phyloP scores from a whole-genome alignment of 164 flowering plant genomes.

The Nelumbo lutea region DNA sequence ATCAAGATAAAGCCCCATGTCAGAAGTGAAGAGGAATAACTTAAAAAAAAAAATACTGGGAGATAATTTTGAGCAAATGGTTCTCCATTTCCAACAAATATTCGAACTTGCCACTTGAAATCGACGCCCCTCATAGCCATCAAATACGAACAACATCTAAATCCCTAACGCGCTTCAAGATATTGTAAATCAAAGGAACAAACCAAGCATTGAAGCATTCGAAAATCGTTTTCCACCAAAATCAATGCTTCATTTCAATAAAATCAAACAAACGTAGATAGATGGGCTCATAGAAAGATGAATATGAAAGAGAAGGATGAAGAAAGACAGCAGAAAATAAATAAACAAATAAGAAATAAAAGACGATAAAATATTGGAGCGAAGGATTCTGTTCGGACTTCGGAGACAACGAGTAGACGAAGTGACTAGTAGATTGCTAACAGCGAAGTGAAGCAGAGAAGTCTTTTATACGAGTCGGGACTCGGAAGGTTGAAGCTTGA shows the following conservation, averaged over 20 bases:
- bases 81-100: neutral
- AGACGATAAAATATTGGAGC: neutral
- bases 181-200: neutral
- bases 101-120: slow-evolving; percentile 69
- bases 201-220: neutral
- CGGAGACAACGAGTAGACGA: neutral
- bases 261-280: neutral
- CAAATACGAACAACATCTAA: slow-evolving; percentile 12
- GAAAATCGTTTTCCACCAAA: neutral
- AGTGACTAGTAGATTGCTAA: neutral
- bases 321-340: too few relatives aligned
- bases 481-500: neutral
- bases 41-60: neutral
- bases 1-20: neutral
- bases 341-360: too few relatives aligned
- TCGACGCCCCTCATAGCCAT: slow-evolving; percentile 85
- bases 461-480: neutral
- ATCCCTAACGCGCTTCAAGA: slow-evolving; percentile 12
- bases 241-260: neutral
- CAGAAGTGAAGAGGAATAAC: neutral
- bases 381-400: neutral
- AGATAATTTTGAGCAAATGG: neutral
- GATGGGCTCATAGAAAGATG: too few relatives aligned
- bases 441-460: neutral
- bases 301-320: neutral